Conservation (phyloP, 768 basidiomycete genomes). For the Suillus fuscotomentosus region DNA sequence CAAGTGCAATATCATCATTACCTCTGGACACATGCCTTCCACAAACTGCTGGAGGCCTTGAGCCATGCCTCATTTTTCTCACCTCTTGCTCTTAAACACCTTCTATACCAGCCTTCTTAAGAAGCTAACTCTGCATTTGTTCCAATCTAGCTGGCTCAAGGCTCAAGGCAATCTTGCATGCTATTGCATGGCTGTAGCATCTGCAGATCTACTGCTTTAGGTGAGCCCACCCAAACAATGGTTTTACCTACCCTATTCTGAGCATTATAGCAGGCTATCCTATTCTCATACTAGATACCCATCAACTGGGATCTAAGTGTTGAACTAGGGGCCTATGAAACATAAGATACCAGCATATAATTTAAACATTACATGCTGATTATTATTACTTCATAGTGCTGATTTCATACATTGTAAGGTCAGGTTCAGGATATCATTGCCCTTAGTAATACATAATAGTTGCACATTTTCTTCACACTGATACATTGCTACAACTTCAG, state of each 20-base stretch:
- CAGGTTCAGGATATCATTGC: not conserved
- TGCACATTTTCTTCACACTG: too few species aligned
- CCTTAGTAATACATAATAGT: not conserved
- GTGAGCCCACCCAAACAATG: too few species aligned
- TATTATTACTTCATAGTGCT: not conserved
- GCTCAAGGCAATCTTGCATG: slow-evolving; percentile 55
- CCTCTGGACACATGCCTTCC: too few species aligned
- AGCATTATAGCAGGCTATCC: not conserved
- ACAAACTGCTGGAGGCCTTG: too few species aligned
- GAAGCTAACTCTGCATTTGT: slow-evolving; percentile 64
- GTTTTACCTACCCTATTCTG: too few species aligned
- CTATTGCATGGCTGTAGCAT: too few species aligned
- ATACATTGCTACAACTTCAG: too few species aligned
- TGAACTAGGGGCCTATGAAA: not conserved
- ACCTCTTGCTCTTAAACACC: slow-evolving; percentile 71
- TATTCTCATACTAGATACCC: not conserved
- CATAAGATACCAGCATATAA: not conserved
- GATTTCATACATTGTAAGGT: not conserved
- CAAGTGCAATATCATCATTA: too few species aligned
- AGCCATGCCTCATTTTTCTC: slow-evolving; percentile 67
- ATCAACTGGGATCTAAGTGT: not conserved
- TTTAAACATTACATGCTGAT: not conserved
- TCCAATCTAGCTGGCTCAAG: slow-evolving; percentile 91
- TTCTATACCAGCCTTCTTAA: slow-evolving; percentile 92
- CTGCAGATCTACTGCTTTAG: too few species aligned